Evolutionary conservation across 352 stramenopile species (phyloP).

Genomic region (Pythium phragmitis): DNA sequence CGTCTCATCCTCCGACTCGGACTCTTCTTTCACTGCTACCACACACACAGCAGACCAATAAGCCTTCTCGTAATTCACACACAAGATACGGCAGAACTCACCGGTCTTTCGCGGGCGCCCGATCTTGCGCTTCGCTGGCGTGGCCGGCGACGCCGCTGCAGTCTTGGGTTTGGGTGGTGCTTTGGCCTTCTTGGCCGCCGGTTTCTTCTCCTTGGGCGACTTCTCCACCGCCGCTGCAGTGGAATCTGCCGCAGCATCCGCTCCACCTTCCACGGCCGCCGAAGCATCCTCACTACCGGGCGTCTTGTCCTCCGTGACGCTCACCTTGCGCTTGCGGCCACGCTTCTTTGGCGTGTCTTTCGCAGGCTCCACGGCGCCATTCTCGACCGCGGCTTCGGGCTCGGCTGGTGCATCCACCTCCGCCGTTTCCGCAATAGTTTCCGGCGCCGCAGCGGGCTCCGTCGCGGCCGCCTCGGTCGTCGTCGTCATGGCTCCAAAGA

Average conservation of each 20-base stretch:
- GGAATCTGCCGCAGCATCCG: neutral
- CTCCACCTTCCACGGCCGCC: constrained; percentile 10
- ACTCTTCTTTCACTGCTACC: constrained; percentile 35
- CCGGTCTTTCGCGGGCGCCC: constrained; percentile 48
- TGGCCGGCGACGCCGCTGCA: constrained; percentile 1
- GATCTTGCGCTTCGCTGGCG: constrained; percentile 31
- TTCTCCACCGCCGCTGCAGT: constrained; percentile 1
- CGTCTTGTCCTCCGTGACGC: constrained; percentile 25
- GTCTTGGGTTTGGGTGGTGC: constrained; percentile 1
- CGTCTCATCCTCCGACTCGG: constrained; percentile 37
- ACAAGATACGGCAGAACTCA: constrained; percentile 8
- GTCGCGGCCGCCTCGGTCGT: constrained; percentile 8
- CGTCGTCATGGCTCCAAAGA: constrained; percentile 5
- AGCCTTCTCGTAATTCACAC: neutral
- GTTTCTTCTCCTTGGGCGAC: constrained; percentile 20
- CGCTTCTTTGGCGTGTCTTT: constrained; percentile 32
- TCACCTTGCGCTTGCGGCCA: constrained; percentile 32
- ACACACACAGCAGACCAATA: neutral
- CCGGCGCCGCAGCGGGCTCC: constrained; percentile 5
- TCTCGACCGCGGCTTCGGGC: neutral
- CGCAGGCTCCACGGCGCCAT: constrained; percentile 13
- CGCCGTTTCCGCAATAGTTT: constrained; percentile 9
- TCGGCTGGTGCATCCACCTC: neutral
- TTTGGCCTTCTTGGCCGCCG: constrained; percentile 18
- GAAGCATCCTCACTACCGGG: constrained; percentile 25